Evolutionary conservation across 73 alveolate genomes (phyloP).

Genomic region (Uronychia setigera): DNA sequence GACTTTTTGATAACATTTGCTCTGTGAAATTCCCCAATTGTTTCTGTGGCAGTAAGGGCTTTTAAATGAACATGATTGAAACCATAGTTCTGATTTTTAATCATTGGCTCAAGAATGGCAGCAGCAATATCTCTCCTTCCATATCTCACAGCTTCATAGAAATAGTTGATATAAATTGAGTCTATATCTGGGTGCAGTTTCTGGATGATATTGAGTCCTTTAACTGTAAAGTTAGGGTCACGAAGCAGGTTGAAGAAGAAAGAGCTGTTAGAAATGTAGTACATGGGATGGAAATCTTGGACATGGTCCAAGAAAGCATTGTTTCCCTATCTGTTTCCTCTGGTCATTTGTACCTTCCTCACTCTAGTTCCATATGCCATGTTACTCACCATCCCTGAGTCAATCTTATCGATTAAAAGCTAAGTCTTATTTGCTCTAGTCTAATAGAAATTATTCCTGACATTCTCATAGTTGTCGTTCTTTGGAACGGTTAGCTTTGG

Average conservation of each 20-base stretch:
- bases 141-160: conserved; percentile 80
- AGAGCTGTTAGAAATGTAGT: conserved; percentile 23
- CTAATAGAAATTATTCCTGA: conserved; percentile 40
- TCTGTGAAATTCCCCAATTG: conserved; percentile 14
- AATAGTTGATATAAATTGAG: conserved; percentile 49
- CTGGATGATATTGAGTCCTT: conserved; percentile 73
- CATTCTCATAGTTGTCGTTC: conserved; percentile 43
- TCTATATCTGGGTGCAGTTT: conserved; percentile 66
- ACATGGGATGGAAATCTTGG: conserved; percentile 8
- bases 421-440: conserved; percentile 58
- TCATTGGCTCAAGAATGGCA: conserved; percentile 62
- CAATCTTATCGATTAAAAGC: conserved; percentile 72
- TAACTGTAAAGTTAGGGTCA: conserved; percentile 40
- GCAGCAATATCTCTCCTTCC: conserved; percentile 90
- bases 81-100: conserved; percentile 86
- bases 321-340: conserved; percentile 98
- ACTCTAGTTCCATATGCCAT: conserved; percentile 90
- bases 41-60: conserved; percentile 61
- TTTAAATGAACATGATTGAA: conserved; percentile 91
- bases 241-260: conserved; percentile 58
- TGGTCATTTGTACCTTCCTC: conserved; percentile 88
- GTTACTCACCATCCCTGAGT: conserved; percentile 85
- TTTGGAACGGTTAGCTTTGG: conserved; percentile 52
- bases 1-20: conserved; percentile 89
- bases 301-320: conserved; percentile 95